These are phyloP conservation scores for Penicillium bovifimosum DNA, from an alignment of 495 filamentous ascomycete genomes.

Conservation along the genomic window DNA sequence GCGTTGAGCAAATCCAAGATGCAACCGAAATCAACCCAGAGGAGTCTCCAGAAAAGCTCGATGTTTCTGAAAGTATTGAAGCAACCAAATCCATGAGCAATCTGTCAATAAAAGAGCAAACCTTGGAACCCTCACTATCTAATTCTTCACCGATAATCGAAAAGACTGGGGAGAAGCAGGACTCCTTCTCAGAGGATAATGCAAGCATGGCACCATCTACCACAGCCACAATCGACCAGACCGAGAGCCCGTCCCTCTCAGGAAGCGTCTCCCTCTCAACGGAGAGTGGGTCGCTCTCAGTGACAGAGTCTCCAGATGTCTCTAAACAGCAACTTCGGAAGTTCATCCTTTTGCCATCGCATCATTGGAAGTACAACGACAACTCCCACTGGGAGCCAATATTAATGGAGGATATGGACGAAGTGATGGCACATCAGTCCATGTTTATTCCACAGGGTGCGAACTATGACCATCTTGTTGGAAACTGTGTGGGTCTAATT, in stretches of 20 bases:
- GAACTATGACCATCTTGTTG: constrained; percentile 71
- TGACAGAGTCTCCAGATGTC: not conserved
- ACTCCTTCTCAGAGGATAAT: not conserved
- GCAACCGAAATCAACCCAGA: not conserved
- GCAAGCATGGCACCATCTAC: constrained; percentile 4
- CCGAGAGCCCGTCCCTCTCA: constrained; percentile 2
- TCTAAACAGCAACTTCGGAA: constrained; percentile 53
- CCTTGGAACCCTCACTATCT: constrained; percentile 1
- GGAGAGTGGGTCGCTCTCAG: constrained; percentile 1
- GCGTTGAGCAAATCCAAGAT: not conserved
- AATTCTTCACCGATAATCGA: constrained; percentile 1
- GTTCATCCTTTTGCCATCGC: constrained; percentile 70
- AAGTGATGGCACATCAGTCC: constrained; percentile 79
- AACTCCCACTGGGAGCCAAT: constrained; percentile 72
- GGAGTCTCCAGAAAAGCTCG: not conserved
- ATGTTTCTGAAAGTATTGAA: not conserved
- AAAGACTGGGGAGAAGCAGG: not conserved
- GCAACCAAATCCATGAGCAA: not conserved
- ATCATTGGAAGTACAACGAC: constrained; percentile 30
- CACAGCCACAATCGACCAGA: constrained; percentile 1
- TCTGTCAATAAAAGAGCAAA: not conserved
- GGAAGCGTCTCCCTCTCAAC: constrained; percentile 10
- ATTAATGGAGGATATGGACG: constrained; percentile 76
- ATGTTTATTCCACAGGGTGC: constrained; percentile 61
- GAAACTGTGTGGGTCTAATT: constrained; percentile 64